Evolutionary conservation across 139 green algal species (phyloP).

Genomic region (Micromonas pusilla): DNA sequence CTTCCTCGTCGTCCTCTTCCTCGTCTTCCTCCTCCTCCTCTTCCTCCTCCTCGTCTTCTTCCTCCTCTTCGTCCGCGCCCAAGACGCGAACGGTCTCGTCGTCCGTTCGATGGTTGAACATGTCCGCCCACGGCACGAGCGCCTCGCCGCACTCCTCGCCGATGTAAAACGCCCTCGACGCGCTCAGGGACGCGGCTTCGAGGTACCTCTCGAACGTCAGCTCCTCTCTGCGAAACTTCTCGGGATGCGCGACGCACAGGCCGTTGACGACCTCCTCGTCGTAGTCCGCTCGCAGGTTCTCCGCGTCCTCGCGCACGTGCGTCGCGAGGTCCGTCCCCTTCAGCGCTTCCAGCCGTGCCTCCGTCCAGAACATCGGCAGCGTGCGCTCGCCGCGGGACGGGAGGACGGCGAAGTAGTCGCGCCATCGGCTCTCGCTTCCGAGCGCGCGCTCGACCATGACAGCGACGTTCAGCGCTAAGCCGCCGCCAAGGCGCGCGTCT

Average conservation of each 20-base stretch:
- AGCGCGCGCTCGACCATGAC: not conserved
- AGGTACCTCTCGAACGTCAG: not conserved
- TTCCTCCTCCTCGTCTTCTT: constrained; percentile 6
- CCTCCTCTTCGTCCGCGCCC: not conserved
- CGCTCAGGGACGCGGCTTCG: not conserved
- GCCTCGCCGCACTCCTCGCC: constrained; percentile 1
- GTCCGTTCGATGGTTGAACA: constrained; percentile 10
- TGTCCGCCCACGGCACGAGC: constrained; percentile 11
- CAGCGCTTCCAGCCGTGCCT: not conserved
- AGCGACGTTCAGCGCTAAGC: constrained; percentile 13
- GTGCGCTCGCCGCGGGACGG: not conserved
- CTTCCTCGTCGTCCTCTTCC: not conserved
- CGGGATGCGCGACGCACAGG: not conserved
- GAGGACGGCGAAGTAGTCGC: not conserved
- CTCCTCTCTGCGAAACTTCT: not conserved
- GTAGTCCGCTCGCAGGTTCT: not conserved
- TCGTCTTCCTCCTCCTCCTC: not conserved
- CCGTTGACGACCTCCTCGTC: not conserved
- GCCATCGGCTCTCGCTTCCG: not conserved
- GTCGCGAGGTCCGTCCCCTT: not conserved
- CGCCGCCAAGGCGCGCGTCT: not conserved
- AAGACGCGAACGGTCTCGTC: not conserved
- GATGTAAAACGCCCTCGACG: constrained; percentile 5
- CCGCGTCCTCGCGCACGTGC: not conserved
- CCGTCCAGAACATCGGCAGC: constrained; percentile 11